These are phyloP conservation scores for Lanmaoa rubissima DNA, from an alignment of 768 basidiomycete genomes.

Conservation along the genomic window DNA sequence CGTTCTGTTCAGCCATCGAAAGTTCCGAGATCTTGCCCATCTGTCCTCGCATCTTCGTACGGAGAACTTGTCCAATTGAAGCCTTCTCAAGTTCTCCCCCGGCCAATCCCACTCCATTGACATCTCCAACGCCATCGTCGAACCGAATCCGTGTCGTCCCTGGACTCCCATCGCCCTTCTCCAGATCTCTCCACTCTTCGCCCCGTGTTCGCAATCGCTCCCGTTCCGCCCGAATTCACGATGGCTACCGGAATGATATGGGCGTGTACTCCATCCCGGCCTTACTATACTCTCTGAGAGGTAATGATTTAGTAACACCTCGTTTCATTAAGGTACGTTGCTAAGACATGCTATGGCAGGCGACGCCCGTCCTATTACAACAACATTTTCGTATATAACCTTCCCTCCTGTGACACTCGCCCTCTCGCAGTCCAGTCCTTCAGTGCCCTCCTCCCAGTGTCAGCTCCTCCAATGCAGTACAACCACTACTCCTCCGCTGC, in stretches of 20 bases:
- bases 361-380: slow-evolving; percentile 36
- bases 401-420: slow-evolving; percentile 10
- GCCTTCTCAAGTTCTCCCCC: slow-evolving; percentile 27
- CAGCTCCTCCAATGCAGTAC: slow-evolving; percentile 28
- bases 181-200: slow-evolving; percentile 24
- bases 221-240: slow-evolving; percentile 29
- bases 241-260: slow-evolving; percentile 35
- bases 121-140: slow-evolving; percentile 35
- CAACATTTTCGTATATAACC: slow-evolving; percentile 35
- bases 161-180: slow-evolving; percentile 24
- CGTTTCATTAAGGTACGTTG: slow-evolving; percentile 38
- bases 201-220: slow-evolving; percentile 29
- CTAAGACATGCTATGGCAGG: slow-evolving; percentile 36
- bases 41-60: slow-evolving; percentile 18
- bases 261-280: slow-evolving; percentile 35
- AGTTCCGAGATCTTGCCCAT: slow-evolving; percentile 23
- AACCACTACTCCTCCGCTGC: slow-evolving; percentile 22
- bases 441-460: neutral
- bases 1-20: slow-evolving; percentile 10
- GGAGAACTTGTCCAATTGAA: slow-evolving; percentile 25
- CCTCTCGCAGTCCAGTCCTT: slow-evolving; percentile 10
- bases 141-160: slow-evolving; percentile 24
- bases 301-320: slow-evolving; percentile 39
- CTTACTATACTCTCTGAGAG: slow-evolving; percentile 33
- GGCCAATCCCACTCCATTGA: slow-evolving; percentile 31